phyloP scores from a whole-genome alignment of 1,139 yeast genomes.

The Saccharomyces hybrid region DNA sequence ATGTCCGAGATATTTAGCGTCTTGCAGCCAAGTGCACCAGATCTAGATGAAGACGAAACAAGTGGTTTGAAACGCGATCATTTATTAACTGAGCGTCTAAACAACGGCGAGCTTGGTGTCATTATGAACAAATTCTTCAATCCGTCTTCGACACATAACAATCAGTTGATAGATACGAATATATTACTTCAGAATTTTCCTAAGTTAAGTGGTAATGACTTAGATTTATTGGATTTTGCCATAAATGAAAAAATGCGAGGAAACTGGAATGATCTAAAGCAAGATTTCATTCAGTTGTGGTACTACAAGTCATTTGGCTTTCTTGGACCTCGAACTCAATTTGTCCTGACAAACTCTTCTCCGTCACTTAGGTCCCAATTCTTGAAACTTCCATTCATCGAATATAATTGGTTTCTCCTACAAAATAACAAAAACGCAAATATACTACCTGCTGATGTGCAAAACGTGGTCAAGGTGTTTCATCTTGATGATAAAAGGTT shows the following conservation, averaged over 20 bases:
- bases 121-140: not conserved
- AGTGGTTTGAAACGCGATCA: not conserved
- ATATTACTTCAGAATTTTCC: not conserved
- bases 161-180: not conserved
- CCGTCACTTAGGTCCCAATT: not conserved
- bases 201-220: not conserved
- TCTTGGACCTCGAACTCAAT: not conserved
- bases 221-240: not conserved
- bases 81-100: not conserved
- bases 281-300: not conserved
- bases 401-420: not conserved
- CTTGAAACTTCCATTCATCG: not conserved
- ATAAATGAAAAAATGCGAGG: not conserved
- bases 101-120: not conserved
- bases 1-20: not conserved
- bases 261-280: not conserved
- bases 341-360: not conserved
- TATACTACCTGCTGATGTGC: not conserved
- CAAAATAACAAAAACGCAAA: not conserved
- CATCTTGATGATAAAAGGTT: not conserved
- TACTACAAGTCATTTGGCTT: not conserved
- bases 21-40: not conserved
- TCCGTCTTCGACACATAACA: not conserved
- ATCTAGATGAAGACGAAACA: not conserved
- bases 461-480: not conserved